Base-by-base conservation (phyloP, 169 alveolate species). In the Plasmodium adleri region DNA sequence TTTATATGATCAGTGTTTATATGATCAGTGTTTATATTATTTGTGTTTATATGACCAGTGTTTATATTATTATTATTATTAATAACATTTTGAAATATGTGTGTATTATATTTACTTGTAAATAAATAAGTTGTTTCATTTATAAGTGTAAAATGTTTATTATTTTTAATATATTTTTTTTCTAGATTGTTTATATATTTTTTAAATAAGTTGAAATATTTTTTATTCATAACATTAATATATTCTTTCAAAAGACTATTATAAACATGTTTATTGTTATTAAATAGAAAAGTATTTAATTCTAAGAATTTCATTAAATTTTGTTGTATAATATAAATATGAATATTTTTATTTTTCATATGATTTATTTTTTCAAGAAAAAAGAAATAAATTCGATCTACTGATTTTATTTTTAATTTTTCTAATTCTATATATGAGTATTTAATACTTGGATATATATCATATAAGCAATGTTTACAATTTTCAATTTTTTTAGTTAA, bases 401-500 rank as follows among this genome's bases (percentile, higher is more conserved):
- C 58, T 15, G 88, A 62, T 88, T 72, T 89, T 45, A 13, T 58
- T 71, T 80, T 66, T 9, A 74, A 24, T n/a, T 71, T 72, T 22
- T 49, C 72, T 60, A 80, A 70, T 47, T 74, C 88, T 22, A 60
- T 73, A 59, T 80, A 62, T 12, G 88, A 59, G 32, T 66, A 50
- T n/a, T 73, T 85, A 47, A 94, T 93, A 26, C 95, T 78, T 6
- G 96, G 96, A 45, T 94, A 94, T 2, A 75, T 70, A 67, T 73
- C 92, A n/a, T 70, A 88, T 43, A 70, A 89, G 66, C 94, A 92
- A 24, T 73, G 78, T 45, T 73, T 88, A 47, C 93, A 92, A 60
- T 88, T 92, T 47, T 94, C 93, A 0, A 85, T 28, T 78, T 94
- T 94, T 32, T 28, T 83, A 13, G 74, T 72, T 22, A 92, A 87